phyloP scores from a whole-genome alignment of 345 rosid genomes.

The Pelargonium nanum region DNA sequence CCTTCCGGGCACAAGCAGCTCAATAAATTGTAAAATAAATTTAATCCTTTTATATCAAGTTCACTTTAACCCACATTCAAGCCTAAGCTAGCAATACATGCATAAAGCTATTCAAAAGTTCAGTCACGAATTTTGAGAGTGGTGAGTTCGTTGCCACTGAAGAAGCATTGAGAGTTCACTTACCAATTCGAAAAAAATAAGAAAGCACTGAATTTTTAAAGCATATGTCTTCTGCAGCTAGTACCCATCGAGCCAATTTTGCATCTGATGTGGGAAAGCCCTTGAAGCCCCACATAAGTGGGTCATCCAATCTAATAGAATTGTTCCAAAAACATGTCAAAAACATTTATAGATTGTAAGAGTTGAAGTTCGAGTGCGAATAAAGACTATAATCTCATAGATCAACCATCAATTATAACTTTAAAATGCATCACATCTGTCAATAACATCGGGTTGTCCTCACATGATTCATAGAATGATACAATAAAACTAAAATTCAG shows the following conservation, averaged over 20 bases:
- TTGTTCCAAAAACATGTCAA: background rate
- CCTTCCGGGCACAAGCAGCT: too few species aligned
- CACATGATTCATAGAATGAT: too few species aligned
- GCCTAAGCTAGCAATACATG: background rate
- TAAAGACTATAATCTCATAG: too few species aligned
- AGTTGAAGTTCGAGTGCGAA: background rate
- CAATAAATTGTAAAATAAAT: too few species aligned
- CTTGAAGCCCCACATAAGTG: constrained; percentile 83
- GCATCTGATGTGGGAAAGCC: constrained; percentile 64
- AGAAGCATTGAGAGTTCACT: background rate
- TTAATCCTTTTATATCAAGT: too few species aligned
- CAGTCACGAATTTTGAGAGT: background rate
- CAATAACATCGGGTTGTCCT: too few species aligned
- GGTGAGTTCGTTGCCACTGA: background rate
- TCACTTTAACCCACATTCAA: background rate
- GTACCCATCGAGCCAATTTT: constrained; percentile 68
- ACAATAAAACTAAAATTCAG: background rate
- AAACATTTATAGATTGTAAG: background rate
- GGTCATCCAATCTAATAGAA: constrained; percentile 72
- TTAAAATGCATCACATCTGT: too few species aligned
- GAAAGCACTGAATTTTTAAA: constrained; percentile 54
- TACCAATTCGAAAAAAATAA: constrained; percentile 73
- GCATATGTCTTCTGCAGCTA: constrained; percentile 92
- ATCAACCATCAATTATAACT: background rate
- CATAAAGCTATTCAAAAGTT: background rate